Base-by-base conservation (phyloP, 768 basidiomycete species). In the Clavulina sp. region DNA sequence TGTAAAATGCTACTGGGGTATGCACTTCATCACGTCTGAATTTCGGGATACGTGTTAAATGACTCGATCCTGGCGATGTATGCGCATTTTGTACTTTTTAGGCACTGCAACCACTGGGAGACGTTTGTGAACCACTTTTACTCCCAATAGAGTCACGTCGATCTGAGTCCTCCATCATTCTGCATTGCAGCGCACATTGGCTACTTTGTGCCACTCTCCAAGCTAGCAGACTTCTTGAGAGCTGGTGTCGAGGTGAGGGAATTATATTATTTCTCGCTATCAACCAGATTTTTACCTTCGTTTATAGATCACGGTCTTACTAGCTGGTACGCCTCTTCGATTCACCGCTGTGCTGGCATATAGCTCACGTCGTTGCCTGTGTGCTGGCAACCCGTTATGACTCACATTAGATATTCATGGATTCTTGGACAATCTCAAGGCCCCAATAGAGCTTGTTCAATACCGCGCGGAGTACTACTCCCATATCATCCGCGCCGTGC, bases 361-460 rank as follows among this genome's bases (percentile, higher is more conserved):
- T 77, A 58, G 53, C 66, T 52, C 4, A 26, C 2, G 34, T 19
- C 47, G 18, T 40, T 24, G 49, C 32, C 16, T 60, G 41, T 52
- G 69, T 33, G 59, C 69, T 9, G 56, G 69, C 21, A 66, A 16
- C 70, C 70, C 63, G 56, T 67, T 28, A 57, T 68, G 47, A 54
- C 4, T 44, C 33, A n/a, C 36, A 24, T 3, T 62, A 86, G 89
- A 95, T 62, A 77, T 96, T 13, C 95, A 97, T 60, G 95, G 91
- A 4, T 97, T 97, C 71, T 77, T 99, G 44, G 95, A 99, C 63
- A 95, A 96, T 61, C 70, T 92, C 58, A 99, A 99, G 66, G 92
- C 95, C 0, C 92, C 93, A 0, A 68, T 93, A 1, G 88, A 91
- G 46, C 84, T 95, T 53, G 88, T 99, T 44, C 74, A 73, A 0